Conservation (phyloP, 1,284 basidiomycete genomes). For the Cutaneotrichosporon mucoides region DNA sequence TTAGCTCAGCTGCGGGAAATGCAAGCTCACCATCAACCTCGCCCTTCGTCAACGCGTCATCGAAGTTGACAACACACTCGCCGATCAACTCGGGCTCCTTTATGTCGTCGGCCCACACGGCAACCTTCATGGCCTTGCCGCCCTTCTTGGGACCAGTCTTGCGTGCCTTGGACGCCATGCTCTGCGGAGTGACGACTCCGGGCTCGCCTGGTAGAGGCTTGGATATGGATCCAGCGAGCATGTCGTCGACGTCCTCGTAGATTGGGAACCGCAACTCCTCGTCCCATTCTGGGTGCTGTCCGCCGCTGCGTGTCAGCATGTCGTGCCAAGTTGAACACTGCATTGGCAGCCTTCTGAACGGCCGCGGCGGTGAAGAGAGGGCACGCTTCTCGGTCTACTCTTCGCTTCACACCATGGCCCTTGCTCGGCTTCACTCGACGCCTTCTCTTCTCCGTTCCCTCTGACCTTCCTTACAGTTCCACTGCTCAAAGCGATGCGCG, state of each 20-base stretch:
- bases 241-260: constrained; percentile 71
- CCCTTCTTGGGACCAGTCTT: constrained; percentile 41
- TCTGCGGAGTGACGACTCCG: constrained; percentile 47
- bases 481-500: too few relatives aligned
- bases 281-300: constrained; percentile 98
- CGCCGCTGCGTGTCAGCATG: constrained; percentile 58
- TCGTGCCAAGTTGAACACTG: too few relatives aligned
- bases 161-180: constrained; percentile 51
- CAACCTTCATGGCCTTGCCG: constrained; percentile 68
- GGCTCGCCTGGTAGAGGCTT: constrained; percentile 15
- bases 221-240: constrained; percentile 53
- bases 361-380: too few relatives aligned
- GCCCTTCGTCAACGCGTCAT: constrained; percentile 85
- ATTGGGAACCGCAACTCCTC: constrained; percentile 94
- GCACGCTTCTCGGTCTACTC: too few relatives aligned
- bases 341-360: too few relatives aligned
- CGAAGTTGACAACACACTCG: constrained; percentile 79
- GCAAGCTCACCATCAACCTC: constrained; percentile 90
- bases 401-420: too few relatives aligned
- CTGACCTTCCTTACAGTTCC: too few relatives aligned
- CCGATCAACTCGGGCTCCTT: constrained; percentile 96
- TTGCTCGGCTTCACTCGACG: too few relatives aligned
- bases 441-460: too few relatives aligned
- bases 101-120: constrained; percentile 91
- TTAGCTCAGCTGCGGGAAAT: too few relatives aligned